Evolutionary conservation across 2,329 filamentous ascomycete genomes (phyloP).

Genomic region (Geosmithia putterillii): DNA sequence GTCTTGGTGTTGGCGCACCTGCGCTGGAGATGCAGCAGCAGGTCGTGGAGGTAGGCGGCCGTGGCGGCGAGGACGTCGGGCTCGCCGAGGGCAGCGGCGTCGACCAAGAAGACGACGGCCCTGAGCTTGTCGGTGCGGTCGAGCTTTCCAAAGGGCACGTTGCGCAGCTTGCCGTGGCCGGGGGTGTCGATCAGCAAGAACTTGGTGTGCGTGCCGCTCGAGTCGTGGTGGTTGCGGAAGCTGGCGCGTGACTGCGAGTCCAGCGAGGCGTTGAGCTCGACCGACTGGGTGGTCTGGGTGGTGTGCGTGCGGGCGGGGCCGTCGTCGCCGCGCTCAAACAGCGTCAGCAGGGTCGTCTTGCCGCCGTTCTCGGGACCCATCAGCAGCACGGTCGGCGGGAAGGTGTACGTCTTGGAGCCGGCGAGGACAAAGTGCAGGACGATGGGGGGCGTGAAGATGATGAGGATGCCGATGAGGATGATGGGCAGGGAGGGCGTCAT

Average conservation of each 20-base stretch:
- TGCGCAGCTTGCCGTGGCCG: slow-evolving; percentile 87
- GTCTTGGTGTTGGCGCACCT: slow-evolving; percentile 8
- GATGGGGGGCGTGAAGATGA: slow-evolving; percentile 63
- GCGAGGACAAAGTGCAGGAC: slow-evolving; percentile 68
- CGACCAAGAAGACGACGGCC: slow-evolving; percentile 79
- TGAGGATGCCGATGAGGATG: slow-evolving; percentile 55
- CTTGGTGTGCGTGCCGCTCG: slow-evolving; percentile 46
- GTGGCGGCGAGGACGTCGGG: slow-evolving; percentile 55
- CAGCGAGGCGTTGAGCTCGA: slow-evolving; percentile 43
- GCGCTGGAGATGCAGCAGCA: slow-evolving; percentile 73
- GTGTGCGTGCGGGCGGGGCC: slow-evolving; percentile 37
- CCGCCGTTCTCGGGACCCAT: slow-evolving; percentile 71
- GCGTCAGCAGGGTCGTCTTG: slow-evolving; percentile 79
- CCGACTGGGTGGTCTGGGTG: slow-evolving; percentile 33
- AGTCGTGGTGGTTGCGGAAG: slow-evolving; percentile 43
- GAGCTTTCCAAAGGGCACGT: slow-evolving; percentile 46
- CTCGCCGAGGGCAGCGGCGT: slow-evolving; percentile 57
- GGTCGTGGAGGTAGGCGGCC: slow-evolving; percentile 77
- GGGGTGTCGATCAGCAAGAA: slow-evolving; percentile 81
- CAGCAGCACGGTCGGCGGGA: slow-evolving; percentile 66
- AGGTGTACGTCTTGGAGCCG: slow-evolving; percentile 49
- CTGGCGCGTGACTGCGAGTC: slow-evolving; percentile 27
- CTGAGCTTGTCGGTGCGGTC: slow-evolving; percentile 36
- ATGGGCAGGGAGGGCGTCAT: slow-evolving; percentile 48
- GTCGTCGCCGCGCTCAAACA: slow-evolving; percentile 45